Percentiles rank a stretch among this genome's conserved stretches.
phyloP scores from a whole-genome alignment of 495 filamentous ascomycete species.

The Penicillium waksmanii region DNA sequence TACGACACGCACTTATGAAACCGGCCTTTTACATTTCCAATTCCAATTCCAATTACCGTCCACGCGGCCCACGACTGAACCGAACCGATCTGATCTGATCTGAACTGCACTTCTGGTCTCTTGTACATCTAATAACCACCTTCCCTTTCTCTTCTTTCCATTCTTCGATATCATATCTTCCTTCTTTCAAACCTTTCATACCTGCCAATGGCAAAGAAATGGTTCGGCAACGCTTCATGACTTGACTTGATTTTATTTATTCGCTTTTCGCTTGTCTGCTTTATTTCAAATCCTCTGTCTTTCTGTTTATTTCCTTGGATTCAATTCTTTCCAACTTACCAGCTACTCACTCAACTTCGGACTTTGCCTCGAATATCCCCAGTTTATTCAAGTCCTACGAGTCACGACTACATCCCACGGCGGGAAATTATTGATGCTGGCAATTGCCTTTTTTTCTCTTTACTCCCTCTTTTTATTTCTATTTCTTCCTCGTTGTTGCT shows the following conservation, averaged over 20 bases:
- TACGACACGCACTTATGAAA: not conserved
- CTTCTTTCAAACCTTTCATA: no score
- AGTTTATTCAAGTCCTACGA: constrained; percentile 1
- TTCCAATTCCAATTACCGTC: not conserved
- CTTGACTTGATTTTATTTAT: constrained; percentile 5
- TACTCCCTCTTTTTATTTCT: no score
- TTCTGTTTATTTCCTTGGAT: not conserved
- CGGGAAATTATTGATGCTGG: not conserved
- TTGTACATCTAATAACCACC: not conserved
- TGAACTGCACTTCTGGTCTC: not conserved
- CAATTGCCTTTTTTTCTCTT: not conserved
- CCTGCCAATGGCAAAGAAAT: not conserved
- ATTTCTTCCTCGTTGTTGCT: not conserved
- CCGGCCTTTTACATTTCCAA: not conserved
- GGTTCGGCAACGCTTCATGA: constrained; percentile 4
- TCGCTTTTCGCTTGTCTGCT: not conserved
- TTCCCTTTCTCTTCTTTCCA: not conserved
- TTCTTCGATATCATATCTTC: not conserved
- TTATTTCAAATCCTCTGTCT: not conserved
- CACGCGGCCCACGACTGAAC: not conserved
- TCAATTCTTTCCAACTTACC: not conserved
- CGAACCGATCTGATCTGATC: not conserved
- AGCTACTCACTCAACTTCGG: not conserved
- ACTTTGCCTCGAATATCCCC: constrained; percentile 1
- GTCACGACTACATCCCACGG: not conserved